phyloP scores from a whole-genome alignment of 495 filamentous ascomycete genomes.

The Penicillium ochrochloron region DNA sequence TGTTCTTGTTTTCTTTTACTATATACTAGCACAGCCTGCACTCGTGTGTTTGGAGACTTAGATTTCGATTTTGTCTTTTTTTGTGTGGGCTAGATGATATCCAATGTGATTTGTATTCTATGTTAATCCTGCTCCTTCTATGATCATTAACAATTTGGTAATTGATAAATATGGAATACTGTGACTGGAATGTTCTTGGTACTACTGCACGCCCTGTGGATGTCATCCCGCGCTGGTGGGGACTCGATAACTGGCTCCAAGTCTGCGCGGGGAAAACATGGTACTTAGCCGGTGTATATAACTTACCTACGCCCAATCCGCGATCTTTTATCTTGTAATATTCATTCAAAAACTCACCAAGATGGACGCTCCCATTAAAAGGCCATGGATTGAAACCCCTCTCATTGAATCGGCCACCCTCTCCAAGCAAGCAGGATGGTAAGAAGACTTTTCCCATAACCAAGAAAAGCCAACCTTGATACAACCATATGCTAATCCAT shows the following conservation, averaged over 20 bases:
- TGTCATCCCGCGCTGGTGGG: slow-evolving; percentile 6
- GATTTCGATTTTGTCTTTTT: slow-evolving; percentile 22
- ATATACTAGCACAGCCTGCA: slow-evolving; percentile 19
- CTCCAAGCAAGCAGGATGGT: slow-evolving; percentile 74
- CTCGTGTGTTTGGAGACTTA: slow-evolving; percentile 25
- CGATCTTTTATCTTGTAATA: neutral
- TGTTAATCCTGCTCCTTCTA: neutral
- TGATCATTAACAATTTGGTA: neutral
- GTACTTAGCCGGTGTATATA: neutral
- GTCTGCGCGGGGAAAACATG: neutral
- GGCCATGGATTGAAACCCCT: slow-evolving; percentile 74
- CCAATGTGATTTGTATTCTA: slow-evolving; percentile 41
- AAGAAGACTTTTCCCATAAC: slow-evolving; percentile 20
- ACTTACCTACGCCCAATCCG: neutral
- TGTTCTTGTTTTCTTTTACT: slow-evolving; percentile 3
- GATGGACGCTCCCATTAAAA: slow-evolving; percentile 19
- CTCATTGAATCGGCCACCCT: slow-evolving; percentile 68
- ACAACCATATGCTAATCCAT: neutral
- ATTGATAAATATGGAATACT: neutral
- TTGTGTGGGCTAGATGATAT: slow-evolving; percentile 38
- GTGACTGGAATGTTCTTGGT: neutral
- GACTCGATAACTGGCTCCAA: neutral
- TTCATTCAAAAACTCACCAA: neutral
- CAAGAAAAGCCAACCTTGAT: neutral
- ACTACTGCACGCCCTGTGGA: neutral